phyloP scores from a whole-genome alignment of 352 stramenopile species.

The Phytophthora colocasiae region DNA sequence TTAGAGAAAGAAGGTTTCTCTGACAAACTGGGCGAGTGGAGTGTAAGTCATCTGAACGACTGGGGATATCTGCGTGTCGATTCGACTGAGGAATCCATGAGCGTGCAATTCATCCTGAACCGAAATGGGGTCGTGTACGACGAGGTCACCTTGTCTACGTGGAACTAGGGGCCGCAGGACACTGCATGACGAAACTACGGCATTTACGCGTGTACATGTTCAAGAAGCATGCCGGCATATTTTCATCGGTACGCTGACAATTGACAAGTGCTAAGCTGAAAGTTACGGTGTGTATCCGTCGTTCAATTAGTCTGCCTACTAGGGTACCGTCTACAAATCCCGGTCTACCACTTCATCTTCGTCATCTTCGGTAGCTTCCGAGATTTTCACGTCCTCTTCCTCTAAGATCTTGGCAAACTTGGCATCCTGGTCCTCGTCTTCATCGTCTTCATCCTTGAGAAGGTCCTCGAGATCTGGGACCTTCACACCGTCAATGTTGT shows the following conservation, averaged over 20 bases:
- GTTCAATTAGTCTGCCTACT: conserved; percentile 34
- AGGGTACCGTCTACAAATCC: conserved; percentile 63
- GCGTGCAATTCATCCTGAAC: conserved; percentile 82
- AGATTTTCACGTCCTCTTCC: conserved; percentile 63
- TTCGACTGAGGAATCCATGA: conserved; percentile 71
- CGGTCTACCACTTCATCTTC: conserved; percentile 57
- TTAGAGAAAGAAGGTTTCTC: conserved; percentile 77
- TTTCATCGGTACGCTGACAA: not conserved
- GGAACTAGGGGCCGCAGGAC: conserved; percentile 38
- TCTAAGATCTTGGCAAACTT: conserved; percentile 87
- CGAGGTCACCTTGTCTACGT: conserved; percentile 67
- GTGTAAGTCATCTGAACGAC: conserved; percentile 79
- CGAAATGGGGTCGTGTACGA: conserved; percentile 84
- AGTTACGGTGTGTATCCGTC: conserved; percentile 25
- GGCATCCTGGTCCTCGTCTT: conserved; percentile 72
- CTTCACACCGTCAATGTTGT: conserved; percentile 98
- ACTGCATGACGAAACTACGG: conserved; percentile 15
- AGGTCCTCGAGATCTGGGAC: conserved; percentile 87
- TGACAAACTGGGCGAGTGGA: conserved; percentile 74
- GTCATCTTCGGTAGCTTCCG: conserved; percentile 41
- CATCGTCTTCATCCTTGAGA: conserved; percentile 86
- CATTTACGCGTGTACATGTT: not conserved
- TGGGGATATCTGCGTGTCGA: conserved; percentile 79
- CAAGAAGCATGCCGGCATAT: not conserved
- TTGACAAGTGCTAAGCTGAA: conserved; percentile 38